These are phyloP conservation scores for Malassezia slooffiae DNA, from an alignment of 1,284 basidiomycete species.

Conservation along the genomic window DNA sequence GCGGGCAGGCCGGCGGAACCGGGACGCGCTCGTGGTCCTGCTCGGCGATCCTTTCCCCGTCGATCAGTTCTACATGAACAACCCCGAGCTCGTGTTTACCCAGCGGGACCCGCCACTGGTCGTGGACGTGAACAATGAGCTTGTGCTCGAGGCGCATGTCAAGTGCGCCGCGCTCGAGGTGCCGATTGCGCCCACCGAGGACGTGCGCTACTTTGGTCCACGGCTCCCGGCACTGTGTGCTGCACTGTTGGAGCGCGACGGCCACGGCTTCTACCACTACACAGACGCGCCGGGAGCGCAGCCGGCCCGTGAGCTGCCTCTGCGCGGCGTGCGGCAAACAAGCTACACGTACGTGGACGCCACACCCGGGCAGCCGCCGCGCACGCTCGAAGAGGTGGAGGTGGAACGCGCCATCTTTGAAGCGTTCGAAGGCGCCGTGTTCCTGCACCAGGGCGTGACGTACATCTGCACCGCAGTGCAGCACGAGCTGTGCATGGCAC, in stretches of 20 bases:
- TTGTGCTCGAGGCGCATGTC: slow-evolving; percentile 70
- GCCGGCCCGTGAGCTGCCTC: slow-evolving; percentile 59
- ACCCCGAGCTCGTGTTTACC: slow-evolving; percentile 52
- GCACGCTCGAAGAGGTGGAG: slow-evolving; percentile 74
- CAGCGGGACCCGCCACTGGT: slow-evolving; percentile 56
- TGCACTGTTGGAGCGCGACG: slow-evolving; percentile 55
- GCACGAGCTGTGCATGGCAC: slow-evolving; percentile 66
- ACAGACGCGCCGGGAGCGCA: slow-evolving; percentile 66
- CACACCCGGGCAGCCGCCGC: slow-evolving; percentile 51
- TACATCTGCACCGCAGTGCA: slow-evolving; percentile 65
- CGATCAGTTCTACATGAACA: slow-evolving; percentile 65
- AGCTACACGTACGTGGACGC: slow-evolving; percentile 66
- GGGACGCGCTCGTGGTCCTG: slow-evolving; percentile 69
- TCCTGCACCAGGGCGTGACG: slow-evolving; percentile 43
- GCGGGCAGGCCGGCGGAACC: slow-evolving; percentile 68
- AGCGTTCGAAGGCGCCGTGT: slow-evolving; percentile 53
- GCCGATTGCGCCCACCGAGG: slow-evolving; percentile 58
- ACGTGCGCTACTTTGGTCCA: slow-evolving; percentile 62
- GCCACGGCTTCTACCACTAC: slow-evolving; percentile 65
- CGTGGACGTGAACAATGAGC: slow-evolving; percentile 63
- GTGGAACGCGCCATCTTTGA: slow-evolving; percentile 73
- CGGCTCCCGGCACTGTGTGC: slow-evolving; percentile 50
- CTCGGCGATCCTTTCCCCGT: slow-evolving; percentile 63
- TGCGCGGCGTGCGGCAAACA: slow-evolving; percentile 67
- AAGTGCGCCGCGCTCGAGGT: slow-evolving; percentile 81